Base-by-base conservation (phyloP, 768 basidiomycete genomes). In the Pluteus cervinus region DNA sequence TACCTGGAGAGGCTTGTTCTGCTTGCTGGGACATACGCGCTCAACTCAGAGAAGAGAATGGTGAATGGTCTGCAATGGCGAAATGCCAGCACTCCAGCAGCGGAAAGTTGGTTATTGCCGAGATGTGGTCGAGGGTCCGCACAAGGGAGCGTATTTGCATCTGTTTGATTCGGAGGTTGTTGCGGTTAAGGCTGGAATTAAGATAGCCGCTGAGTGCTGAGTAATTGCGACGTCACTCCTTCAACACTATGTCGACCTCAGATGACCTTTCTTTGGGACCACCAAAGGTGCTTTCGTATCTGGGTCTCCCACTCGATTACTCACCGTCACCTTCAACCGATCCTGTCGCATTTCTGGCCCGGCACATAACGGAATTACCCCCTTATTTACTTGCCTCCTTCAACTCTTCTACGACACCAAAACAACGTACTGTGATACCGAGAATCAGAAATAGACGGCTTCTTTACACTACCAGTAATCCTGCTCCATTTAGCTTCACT, bases 371-470 rank as follows among this genome's bases (percentile, higher is more conserved):
- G 20, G 57, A 79, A 31, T 71, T 89, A 3, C 86, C 86, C n/a
- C 77, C 78, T 4, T 69, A 86, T 50, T 52, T 86, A 20, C 62
- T 76, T 30, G 37, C 53, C 7, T 55, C 65, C 31, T 76, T 68
- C 54, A 66, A 66, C 37, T 46, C 43, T 25, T 57, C 69, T 41
- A 72, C 66, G n/a, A 66, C 63, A 3, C 81, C 87, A 3, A 84
- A 72, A 41, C 67, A 86, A 42, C 75, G 87, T 40, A 78, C 81
- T 3, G 56, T 53, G 7, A 66, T 91, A 35, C 60, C 79, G 8
- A 54, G 60, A 14, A 81, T 91, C 38, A 71, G 86, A 24, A 91
- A 90, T 55, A 66, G 87, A 33, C 73, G 87, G 7, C 63, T 84
- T 15, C 73, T 69, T 47, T 88, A 80, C 58, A 63, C 66, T 15